Conservation (phyloP, 2,329 filamentous ascomycete species). For the Calonectria hongkongensis region DNA sequence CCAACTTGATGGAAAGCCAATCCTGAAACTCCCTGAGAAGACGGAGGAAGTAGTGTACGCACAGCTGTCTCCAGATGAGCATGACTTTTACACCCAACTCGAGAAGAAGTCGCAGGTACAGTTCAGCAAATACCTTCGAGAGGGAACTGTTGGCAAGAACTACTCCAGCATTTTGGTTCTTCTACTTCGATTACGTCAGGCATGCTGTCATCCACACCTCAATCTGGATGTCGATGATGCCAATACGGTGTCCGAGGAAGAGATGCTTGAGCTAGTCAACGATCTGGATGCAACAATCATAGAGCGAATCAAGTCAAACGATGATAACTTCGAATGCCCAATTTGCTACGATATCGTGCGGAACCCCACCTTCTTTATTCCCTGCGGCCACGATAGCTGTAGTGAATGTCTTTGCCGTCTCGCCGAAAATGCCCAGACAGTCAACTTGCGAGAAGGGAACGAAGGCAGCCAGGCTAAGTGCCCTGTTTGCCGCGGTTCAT, state of each 20-base stretch:
- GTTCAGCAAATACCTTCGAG: constrained; percentile 85
- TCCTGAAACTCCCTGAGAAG: constrained; percentile 84
- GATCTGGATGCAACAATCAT: constrained; percentile 77
- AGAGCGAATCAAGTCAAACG: constrained; percentile 74
- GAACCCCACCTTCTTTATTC: constrained; percentile 86
- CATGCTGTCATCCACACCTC: constrained; percentile 66
- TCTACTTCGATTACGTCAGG: constrained; percentile 87
- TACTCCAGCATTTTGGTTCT: constrained; percentile 90
- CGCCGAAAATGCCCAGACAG: constrained; percentile 74
- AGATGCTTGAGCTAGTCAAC: constrained; percentile 78
- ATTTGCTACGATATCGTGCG: constrained; percentile 86
- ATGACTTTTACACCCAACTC: constrained; percentile 85
- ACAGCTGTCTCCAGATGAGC: constrained; percentile 82
- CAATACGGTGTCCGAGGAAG: constrained; percentile 62
- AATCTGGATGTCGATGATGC: constrained; percentile 61
- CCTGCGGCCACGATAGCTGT: constrained; percentile 89
- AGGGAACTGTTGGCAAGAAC: constrained; percentile 78
- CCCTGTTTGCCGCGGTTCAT: constrained; percentile 82
- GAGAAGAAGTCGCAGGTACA: constrained; percentile 80
- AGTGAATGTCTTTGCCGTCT: constrained; percentile 84
- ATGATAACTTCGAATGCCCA: constrained; percentile 84
- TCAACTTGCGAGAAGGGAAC: constrained; percentile 75
- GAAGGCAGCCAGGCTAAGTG: constrained; percentile 78
- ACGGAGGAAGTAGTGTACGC: constrained; percentile 86
- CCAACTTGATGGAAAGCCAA: constrained; percentile 85